These are phyloP conservation scores for Knoxia roxburghii DNA, from an alignment of 257 asterid genomes.

Conservation along the genomic window DNA sequence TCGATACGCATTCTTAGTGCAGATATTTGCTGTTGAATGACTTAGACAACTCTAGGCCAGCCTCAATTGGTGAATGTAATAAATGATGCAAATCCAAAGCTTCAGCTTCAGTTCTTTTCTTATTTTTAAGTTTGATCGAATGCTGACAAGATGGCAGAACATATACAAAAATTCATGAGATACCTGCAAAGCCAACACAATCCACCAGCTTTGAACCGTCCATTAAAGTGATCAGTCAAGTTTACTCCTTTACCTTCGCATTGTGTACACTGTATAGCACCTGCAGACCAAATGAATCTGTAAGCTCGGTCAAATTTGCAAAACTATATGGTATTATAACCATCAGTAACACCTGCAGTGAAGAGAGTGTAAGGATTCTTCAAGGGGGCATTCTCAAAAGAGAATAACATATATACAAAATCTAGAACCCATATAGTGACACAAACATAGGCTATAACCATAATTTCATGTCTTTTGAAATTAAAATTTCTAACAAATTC, in stretches of 20 bases:
- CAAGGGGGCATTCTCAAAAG: background rate
- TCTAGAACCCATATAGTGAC: background rate
- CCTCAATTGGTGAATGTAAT: background rate
- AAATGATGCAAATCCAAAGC: background rate
- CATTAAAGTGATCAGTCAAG: constrained; percentile 75
- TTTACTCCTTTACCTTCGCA: constrained; percentile 72
- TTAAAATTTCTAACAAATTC: too few relatives aligned
- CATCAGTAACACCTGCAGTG: too few relatives aligned
- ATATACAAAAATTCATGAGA: background rate
- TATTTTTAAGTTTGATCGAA: background rate
- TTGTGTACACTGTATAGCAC: constrained; percentile 54
- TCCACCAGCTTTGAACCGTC: constrained; percentile 82
- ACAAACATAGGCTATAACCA: too few relatives aligned
- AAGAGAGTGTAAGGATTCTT: too few relatives aligned
- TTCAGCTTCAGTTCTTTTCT: background rate
- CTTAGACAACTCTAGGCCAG: background rate
- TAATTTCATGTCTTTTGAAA: too few relatives aligned
- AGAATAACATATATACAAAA: background rate
- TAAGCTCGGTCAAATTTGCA: background rate
- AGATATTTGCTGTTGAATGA: too few relatives aligned
- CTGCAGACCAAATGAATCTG: constrained; percentile 28
- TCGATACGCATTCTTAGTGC: background rate
- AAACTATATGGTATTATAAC: background rate
- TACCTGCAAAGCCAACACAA: constrained; percentile 98
- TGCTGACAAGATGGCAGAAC: background rate